A percentile compares a stretch with the other conserved stretches of the same genome.
Evolutionary conservation across 1,284 basidiomycete genomes (phyloP).

Genomic region (Rhodotorula sp.): DNA sequence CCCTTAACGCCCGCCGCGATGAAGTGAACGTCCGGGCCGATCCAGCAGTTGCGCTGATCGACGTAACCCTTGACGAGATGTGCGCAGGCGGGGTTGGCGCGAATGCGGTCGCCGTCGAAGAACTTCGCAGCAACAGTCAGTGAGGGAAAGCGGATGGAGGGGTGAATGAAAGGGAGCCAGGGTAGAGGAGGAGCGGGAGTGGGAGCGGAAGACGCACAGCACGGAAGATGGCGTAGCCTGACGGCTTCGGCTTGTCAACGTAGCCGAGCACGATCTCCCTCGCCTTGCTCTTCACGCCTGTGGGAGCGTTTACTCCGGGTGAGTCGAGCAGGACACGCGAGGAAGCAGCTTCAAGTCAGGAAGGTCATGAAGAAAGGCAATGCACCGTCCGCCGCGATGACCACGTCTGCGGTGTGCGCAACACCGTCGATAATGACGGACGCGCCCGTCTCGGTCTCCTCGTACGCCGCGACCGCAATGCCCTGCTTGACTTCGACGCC

Average conservation of each 20-base stretch:
- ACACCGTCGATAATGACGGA: slow-evolving; percentile 17
- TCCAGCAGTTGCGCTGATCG: slow-evolving; percentile 35
- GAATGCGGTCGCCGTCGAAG: slow-evolving; percentile 43
- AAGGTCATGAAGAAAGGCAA: no score
- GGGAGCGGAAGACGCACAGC: not conserved
- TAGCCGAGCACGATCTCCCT: slow-evolving; percentile 28
- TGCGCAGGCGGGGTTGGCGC: slow-evolving; percentile 4
- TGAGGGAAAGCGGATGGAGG: no score
- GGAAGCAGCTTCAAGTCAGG: not conserved
- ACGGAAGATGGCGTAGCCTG: slow-evolving; percentile 33
- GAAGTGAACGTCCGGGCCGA: slow-evolving; percentile 48
- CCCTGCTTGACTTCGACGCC: slow-evolving; percentile 17
- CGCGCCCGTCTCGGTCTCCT: slow-evolving; percentile 1
- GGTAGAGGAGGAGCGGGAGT: no score
- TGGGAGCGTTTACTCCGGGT: not conserved
- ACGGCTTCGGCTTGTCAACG: slow-evolving; percentile 23
- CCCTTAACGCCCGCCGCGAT: slow-evolving; percentile 42
- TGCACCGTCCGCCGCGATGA: slow-evolving; percentile 15
- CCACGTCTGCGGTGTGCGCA: slow-evolving; percentile 19
- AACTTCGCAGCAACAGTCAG: not conserved
- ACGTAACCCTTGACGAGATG: slow-evolving; percentile 12
- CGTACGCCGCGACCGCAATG: slow-evolving; percentile 8
- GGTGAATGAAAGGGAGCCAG: no score
- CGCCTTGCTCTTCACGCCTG: slow-evolving; percentile 24
- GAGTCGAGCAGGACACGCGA: no score